A percentile compares a stretch with the other conserved stretches of the same genome.
These are phyloP conservation scores for Clavispora vitiphila DNA, from an alignment of 805 yeast genomes.

Conservation along the genomic window DNA sequence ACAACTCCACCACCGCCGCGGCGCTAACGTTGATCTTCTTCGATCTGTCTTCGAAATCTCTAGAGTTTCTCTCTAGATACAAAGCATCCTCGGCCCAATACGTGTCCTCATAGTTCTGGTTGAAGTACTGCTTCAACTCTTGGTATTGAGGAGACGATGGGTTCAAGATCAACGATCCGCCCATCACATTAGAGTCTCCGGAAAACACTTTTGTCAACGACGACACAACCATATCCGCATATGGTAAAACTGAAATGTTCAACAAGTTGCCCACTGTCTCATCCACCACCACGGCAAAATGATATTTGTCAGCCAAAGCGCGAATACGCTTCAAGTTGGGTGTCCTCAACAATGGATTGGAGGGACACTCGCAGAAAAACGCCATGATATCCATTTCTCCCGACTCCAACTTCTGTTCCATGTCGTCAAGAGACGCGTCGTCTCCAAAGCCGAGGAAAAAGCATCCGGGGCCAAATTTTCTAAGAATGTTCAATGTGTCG, in stretches of 20 bases:
- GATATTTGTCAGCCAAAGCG: conserved; percentile 59
- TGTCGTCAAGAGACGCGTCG: conserved; percentile 55
- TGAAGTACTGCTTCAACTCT: conserved; percentile 45
- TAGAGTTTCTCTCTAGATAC: conserved; percentile 83
- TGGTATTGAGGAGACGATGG: conserved; percentile 51
- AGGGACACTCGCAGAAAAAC: conserved; percentile 89
- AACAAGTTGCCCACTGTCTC: conserved; percentile 92
- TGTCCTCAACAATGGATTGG: conserved; percentile 86
- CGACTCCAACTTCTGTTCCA: conserved; percentile 54
- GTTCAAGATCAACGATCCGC: conserved; percentile 81
- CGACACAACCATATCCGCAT: conserved; percentile 80
- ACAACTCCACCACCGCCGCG: conserved; percentile 47
- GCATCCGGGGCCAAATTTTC: conserved; percentile 89
- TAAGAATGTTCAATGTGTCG: conserved; percentile 80
- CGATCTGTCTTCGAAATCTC: conserved; percentile 75
- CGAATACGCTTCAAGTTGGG: conserved; percentile 70
- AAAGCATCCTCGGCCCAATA: conserved; percentile 95
- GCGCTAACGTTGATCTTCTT: conserved; percentile 53
- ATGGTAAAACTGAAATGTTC: conserved; percentile 75
- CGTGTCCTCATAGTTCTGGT: conserved; percentile 57
- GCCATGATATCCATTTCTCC: conserved; percentile 62
- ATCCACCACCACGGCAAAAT: conserved; percentile 80
- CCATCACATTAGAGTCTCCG: conserved; percentile 95
- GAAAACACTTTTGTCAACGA: conserved; percentile 89
- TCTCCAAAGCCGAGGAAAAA: conserved; percentile 84